Evolutionary conservation across 2,329 filamentous ascomycete genomes (phyloP), one percentile per base, ranked within the genome.

Genomic region (Daldinia sp.): DNA sequence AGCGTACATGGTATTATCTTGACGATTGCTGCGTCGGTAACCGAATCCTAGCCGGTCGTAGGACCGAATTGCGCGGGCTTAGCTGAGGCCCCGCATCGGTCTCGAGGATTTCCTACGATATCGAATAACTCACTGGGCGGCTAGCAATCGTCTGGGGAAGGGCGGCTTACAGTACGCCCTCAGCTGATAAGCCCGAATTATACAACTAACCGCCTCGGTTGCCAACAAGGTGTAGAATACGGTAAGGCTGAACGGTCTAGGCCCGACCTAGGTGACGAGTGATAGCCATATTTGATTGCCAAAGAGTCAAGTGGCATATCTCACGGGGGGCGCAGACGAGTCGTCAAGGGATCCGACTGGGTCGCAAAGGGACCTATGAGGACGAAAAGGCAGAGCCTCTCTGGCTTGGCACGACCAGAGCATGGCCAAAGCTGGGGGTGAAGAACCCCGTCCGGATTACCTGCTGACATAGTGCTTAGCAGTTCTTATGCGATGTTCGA

Each of bases 281-380:
- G 50, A 45, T 30, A 21, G 50, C 43, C 54, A 43, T 52, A 17
- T 50, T 56, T 50, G 47, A 37, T 21, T 32, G 48, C 13, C 39
- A 48, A 19, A 61, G 39, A 62, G 58, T 64, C 58, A 51, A 61
- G 59, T 61, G 56, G 49, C 57, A 63, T 39, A 61, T 35, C 48
- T 57, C 59, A 61, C n/a, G 11, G 11, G 62, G 58, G 58, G 21
- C 48, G 51, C 25, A 58, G 17, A 61, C 48, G 49, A 59, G 45
- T 72, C 69, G 70, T 72, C 62, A 72, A 72, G 58, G 34, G 59
- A 71, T 64, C 71, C 71, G 71, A 73, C 71, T 71, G 71, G 71
- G 43, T 64, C 71, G 57, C 53, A 51, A 62, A 35, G 57, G 55
- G 25, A 53, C 62, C 64, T 66, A 64, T 66, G 47, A 64, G 57